Percentiles rank a stretch among this genome's conserved stretches.
Evolutionary conservation across 129 eudicot genomes (phyloP).

Genomic region (Artemisia tridentata): DNA sequence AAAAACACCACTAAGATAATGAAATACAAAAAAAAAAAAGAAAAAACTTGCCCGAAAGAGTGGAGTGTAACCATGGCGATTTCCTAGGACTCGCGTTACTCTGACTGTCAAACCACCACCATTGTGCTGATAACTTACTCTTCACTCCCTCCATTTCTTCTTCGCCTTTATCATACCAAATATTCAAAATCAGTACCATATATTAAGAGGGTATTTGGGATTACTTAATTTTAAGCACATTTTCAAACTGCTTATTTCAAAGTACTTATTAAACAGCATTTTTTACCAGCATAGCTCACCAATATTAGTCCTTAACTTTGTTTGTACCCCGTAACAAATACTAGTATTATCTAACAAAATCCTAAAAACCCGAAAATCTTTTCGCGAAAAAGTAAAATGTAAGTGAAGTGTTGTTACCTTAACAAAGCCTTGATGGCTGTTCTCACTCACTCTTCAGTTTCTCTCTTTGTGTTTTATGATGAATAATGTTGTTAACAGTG

Average conservation of each 20-base stretch:
- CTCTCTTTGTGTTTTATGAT: slow-evolving; percentile 1
- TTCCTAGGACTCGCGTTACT: slow-evolving; percentile 43
- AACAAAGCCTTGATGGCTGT: slow-evolving; percentile 17
- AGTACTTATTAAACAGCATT: no score
- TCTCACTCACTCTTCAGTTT: not conserved
- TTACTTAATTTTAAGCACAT: no score
- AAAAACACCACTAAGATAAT: not conserved
- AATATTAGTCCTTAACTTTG: no score
- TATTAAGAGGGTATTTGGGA: no score
- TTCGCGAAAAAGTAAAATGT: no score
- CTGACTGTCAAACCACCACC: slow-evolving; percentile 96
- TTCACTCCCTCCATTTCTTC: slow-evolving; percentile 43
- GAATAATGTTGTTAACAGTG: slow-evolving; percentile 24
- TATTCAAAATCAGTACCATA: slow-evolving; percentile 20
- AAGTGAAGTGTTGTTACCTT: slow-evolving; percentile 21
- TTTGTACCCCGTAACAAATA: no score
- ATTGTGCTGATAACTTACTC: slow-evolving; percentile 55
- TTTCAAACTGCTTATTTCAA: no score
- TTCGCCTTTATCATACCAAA: slow-evolving; percentile 1
- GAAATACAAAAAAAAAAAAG: not conserved
- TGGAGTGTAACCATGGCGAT: slow-evolving; percentile 86
- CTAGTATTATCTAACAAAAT: no score
- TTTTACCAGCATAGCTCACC: no score
- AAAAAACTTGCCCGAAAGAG: slow-evolving; percentile 56
- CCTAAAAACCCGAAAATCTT: no score